Evolutionary conservation across 768 basidiomycete genomes (phyloP).

Genomic region (Boletus huronensis): DNA sequence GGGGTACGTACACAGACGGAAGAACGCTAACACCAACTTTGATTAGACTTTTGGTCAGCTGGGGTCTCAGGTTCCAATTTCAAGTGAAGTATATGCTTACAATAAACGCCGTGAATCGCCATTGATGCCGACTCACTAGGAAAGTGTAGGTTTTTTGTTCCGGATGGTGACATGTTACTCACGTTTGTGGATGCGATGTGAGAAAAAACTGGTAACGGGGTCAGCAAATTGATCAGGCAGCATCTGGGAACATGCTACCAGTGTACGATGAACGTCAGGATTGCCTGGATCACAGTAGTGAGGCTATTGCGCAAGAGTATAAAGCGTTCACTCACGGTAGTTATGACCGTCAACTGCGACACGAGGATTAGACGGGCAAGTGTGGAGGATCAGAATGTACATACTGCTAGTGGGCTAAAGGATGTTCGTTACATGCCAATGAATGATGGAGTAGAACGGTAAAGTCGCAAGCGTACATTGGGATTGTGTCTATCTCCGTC

Average conservation of each 20-base stretch:
- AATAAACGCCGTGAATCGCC: conserved; percentile 31
- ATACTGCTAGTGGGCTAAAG: conserved; percentile 26
- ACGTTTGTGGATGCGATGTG: conserved; percentile 15
- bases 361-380: background rate
- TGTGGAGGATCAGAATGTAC: background rate
- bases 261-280: conserved; percentile 49
- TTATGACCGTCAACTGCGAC: conserved; percentile 27
- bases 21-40: conserved; percentile 29
- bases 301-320: background rate
- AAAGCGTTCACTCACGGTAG: conserved; percentile 25
- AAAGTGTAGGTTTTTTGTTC: background rate
- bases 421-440: background rate
- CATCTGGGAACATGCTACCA: conserved; percentile 33
- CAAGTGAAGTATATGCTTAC: conserved; percentile 27
- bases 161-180: background rate
- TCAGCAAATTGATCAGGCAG: background rate
- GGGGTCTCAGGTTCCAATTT: background rate
- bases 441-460: background rate
- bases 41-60: conserved; percentile 1
- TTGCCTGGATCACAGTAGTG: conserved; percentile 35
- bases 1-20: conserved; percentile 33
- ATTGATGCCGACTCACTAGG: conserved; percentile 27
- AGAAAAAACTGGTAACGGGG: conserved; percentile 1
- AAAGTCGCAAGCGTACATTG: conserved; percentile 34
- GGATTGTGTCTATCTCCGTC: conserved; percentile 39